These are phyloP conservation scores for Trichoderma cornu-damae DNA, from an alignment of 2,329 filamentous ascomycete species.

Conservation along the genomic window DNA sequence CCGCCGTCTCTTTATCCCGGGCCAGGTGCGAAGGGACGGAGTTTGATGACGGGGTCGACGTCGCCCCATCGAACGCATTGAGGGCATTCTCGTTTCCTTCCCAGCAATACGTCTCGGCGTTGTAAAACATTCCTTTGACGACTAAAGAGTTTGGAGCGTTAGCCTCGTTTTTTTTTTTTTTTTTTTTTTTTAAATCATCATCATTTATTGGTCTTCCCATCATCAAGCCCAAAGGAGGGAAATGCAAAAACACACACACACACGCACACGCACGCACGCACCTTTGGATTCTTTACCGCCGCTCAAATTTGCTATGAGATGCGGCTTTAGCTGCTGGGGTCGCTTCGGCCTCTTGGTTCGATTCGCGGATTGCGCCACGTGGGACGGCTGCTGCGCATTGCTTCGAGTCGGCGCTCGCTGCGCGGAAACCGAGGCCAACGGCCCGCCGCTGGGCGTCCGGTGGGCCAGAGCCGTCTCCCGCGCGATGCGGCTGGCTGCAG, in stretches of 20 bases:
- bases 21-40: conserved; percentile 37
- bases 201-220: too few relatives aligned
- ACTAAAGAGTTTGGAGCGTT: conserved; percentile 44
- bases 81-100: conserved; percentile 92
- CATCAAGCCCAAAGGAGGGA: neutral
- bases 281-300: conserved; percentile 72
- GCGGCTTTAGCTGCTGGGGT: conserved; percentile 68
- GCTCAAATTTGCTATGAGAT: conserved; percentile 80
- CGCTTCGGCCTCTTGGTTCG: conserved; percentile 54
- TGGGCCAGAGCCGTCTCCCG: conserved; percentile 58
- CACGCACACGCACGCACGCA: too few relatives aligned
- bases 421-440: conserved; percentile 50
- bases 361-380: conserved; percentile 37
- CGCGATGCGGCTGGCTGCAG: conserved; percentile 59
- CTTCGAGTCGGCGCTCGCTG: conserved; percentile 50
- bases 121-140: conserved; percentile 94
- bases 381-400: conserved; percentile 41
- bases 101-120: conserved; percentile 80
- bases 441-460: conserved; percentile 49
- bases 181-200: too few relatives aligned
- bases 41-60: conserved; percentile 48
- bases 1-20: conserved; percentile 54
- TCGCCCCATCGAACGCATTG: conserved; percentile 66
- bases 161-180: conserved; percentile 21
- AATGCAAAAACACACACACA: too few relatives aligned